phyloP scores from a whole-genome alignment of 495 filamentous ascomycete species.

The Trichodelitschia bisporula region DNA sequence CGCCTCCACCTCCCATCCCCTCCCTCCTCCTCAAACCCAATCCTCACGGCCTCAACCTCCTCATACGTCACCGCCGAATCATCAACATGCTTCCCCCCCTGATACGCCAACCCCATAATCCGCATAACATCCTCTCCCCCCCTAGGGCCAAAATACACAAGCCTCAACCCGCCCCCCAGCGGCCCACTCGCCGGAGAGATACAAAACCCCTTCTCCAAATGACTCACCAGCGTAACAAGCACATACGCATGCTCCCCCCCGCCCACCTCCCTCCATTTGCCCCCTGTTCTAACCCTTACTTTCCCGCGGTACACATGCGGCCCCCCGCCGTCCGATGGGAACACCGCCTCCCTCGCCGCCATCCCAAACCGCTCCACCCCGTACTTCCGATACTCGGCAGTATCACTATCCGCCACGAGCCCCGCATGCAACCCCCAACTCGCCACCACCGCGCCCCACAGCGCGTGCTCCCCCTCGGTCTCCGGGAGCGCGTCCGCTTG shows the following conservation, averaged over 20 bases:
- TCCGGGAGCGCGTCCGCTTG: constrained; percentile 11
- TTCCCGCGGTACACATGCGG: constrained; percentile 45
- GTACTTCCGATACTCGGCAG: constrained; percentile 43
- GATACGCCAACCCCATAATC: constrained; percentile 53
- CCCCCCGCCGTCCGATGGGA: constrained; percentile 26
- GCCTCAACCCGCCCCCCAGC: constrained; percentile 35
- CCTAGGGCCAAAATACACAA: constrained; percentile 50
- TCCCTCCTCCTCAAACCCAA: constrained; percentile 37
- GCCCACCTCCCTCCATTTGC: constrained; percentile 13
- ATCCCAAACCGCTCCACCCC: constrained; percentile 60
- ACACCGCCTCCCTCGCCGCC: constrained; percentile 51
- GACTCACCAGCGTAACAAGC: constrained; percentile 46
- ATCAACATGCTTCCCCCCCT: constrained; percentile 43
- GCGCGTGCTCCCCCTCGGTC: constrained; percentile 2
- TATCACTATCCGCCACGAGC: constrained; percentile 73
- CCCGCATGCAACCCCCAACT: constrained; percentile 75
- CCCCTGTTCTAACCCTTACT: constrained; percentile 21
- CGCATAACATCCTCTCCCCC: constrained; percentile 38
- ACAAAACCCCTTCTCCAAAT: constrained; percentile 53
- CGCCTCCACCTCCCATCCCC: constrained; percentile 47
- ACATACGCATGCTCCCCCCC: constrained; percentile 40
- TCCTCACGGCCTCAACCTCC: constrained; percentile 31
- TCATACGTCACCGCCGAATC: constrained; percentile 38
- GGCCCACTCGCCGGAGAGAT: constrained; percentile 48
- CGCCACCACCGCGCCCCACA: constrained; percentile 54